Evolutionary conservation across 495 filamentous ascomycete genomes (phyloP).

Genomic region (Trichoderma orchidacearum): DNA sequence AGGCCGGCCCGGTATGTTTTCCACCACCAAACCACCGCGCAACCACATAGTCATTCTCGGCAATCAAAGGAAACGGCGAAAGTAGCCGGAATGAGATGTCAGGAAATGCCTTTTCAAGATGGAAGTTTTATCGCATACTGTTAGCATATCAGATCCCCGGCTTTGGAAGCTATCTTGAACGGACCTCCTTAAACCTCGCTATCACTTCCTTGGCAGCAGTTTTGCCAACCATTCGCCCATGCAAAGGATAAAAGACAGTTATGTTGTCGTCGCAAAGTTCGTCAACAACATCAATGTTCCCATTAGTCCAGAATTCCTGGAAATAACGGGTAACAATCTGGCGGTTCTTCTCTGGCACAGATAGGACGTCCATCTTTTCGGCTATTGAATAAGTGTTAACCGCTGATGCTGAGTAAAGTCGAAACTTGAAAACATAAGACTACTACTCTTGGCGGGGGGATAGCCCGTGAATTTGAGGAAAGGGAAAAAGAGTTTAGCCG

Average conservation of each 20-base stretch:
- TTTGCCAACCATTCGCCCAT: background rate
- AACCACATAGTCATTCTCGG: background rate
- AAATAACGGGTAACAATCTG: background rate
- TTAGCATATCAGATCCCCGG: background rate
- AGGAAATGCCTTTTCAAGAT: background rate
- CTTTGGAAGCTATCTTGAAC: background rate
- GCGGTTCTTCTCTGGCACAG: background rate
- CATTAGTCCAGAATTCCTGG: background rate
- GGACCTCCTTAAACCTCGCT: background rate
- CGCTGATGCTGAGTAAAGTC: too few species aligned
- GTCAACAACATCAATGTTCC: background rate
- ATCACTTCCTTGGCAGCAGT: background rate
- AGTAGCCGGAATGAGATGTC: background rate
- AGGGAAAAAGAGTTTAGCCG: background rate
- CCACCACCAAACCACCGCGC: background rate
- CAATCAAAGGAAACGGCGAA: background rate
- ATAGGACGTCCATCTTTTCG: background rate
- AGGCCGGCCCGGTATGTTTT: background rate
- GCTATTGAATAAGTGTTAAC: too few species aligned
- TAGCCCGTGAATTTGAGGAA: background rate
- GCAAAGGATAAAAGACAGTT: background rate
- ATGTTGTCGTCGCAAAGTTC: background rate
- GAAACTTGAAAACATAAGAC: too few species aligned
- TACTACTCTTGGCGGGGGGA: background rate
- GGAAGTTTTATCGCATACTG: background rate